Evolutionary conservation across 202 grass and related monocot species (phyloP).

Genomic region (Schoenoplectus triqueter): DNA sequence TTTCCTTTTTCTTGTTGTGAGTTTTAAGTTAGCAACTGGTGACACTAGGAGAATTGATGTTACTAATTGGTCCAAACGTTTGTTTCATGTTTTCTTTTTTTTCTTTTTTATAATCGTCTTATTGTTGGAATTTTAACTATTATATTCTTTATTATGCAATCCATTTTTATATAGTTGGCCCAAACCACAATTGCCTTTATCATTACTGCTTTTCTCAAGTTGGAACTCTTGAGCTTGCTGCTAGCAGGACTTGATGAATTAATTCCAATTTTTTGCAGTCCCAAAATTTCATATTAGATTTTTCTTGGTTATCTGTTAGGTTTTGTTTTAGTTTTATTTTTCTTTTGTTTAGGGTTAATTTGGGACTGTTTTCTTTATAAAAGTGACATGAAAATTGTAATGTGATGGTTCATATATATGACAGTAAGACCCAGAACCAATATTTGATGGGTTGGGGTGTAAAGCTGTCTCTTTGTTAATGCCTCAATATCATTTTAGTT

Average conservation of each 20-base stretch:
- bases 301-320: neutral
- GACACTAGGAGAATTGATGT: neutral
- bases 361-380: neutral
- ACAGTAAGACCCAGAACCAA: neutral
- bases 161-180: neutral
- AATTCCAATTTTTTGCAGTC: neutral
- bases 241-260: neutral
- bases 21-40: slow-evolving; percentile 5
- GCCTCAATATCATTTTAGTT: neutral
- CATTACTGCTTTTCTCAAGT: neutral
- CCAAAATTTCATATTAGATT: neutral
- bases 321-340: neutral
- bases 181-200: neutral
- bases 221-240: neutral
- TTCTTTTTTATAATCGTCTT: neutral
- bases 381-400: neutral
- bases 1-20: neutral
- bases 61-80: slow-evolving; percentile 11
- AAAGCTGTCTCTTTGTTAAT: neutral
- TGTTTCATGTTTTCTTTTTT: neutral
- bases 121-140: neutral
- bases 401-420: neutral
- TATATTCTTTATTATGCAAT: neutral
- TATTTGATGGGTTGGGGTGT: neutral
- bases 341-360: neutral